Conservation (phyloP, 2,329 filamentous ascomycete species). For the Pyrenochaeta sp. region DNA sequence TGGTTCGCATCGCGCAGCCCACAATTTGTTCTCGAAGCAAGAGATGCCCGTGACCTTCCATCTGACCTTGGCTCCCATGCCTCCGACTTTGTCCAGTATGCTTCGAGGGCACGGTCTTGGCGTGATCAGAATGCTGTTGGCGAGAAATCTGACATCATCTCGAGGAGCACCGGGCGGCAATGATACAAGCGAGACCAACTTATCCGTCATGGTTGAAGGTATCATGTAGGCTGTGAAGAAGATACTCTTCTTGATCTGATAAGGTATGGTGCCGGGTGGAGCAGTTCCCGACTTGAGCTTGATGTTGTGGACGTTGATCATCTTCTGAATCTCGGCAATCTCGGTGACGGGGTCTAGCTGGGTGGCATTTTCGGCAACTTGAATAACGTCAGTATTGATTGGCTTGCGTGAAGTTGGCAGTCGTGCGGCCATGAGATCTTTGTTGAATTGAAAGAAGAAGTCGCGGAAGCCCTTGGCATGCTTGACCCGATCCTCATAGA, state of each 20-base stretch:
- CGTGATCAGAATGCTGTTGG: constrained; percentile 90
- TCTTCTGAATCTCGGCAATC: constrained; percentile 82
- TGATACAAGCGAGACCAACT: constrained; percentile 72
- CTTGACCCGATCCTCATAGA: constrained; percentile 70
- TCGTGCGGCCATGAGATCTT: constrained; percentile 54
- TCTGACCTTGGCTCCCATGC: constrained; percentile 79
- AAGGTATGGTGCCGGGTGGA: constrained; percentile 55
- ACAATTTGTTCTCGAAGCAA: constrained; percentile 79
- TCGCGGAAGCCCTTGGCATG: constrained; percentile 83
- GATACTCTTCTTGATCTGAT: constrained; percentile 84
- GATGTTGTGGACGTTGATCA: constrained; percentile 87
- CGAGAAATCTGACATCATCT: constrained; percentile 79
- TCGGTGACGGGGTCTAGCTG: constrained; percentile 80
- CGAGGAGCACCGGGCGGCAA: constrained; percentile 69
- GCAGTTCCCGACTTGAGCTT: constrained; percentile 58
- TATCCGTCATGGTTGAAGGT: constrained; percentile 72
- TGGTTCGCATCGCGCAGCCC: constrained; percentile 83
- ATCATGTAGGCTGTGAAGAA: constrained; percentile 95
- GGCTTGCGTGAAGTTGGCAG: constrained; percentile 64
- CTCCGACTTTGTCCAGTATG: constrained; percentile 84
- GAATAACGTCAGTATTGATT: constrained; percentile 81
- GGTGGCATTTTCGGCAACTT: constrained; percentile 78
- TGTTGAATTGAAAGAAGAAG: constrained; percentile 83
- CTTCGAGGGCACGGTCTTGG: constrained; percentile 74
- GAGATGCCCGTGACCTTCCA: constrained; percentile 85